Percentiles rank a stretch among this genome's conserved stretches.
Conservation (phyloP, 208 protist genomes). For the Polymyxa betae region DNA sequence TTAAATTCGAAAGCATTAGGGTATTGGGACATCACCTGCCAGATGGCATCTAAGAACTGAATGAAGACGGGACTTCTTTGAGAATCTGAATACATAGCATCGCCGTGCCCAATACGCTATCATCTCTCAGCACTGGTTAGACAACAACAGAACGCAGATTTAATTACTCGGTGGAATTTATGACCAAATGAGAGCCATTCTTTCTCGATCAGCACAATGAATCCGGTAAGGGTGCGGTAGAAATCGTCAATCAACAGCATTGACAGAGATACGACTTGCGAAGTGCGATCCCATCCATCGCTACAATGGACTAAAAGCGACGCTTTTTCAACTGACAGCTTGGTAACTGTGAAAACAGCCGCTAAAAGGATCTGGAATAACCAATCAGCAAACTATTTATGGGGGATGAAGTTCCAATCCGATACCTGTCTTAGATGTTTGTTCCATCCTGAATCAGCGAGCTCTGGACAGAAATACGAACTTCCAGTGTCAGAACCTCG, state of each 20-base stretch:
- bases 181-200: constrained; percentile 92
- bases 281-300: constrained; percentile 94
- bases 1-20: constrained; percentile 74
- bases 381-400: neutral
- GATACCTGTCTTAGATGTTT: constrained; percentile 1
- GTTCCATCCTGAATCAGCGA: constrained; percentile 7
- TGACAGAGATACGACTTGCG: constrained; percentile 81
- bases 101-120: neutral
- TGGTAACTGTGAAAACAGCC: neutral
- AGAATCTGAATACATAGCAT: neutral
- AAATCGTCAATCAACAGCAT: constrained; percentile 88
- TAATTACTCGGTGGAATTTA: constrained; percentile 73
- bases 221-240: constrained; percentile 85
- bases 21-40: constrained; percentile 68
- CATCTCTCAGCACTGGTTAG: constrained; percentile 49
- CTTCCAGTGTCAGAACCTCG: no score
- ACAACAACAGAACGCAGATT: neutral
- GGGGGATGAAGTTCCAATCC: neutral
- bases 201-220: constrained; percentile 85
- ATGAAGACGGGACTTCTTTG: constrained; percentile 70
- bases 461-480: neutral
- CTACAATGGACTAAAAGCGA: constrained; percentile 75
- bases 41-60: constrained; percentile 76
- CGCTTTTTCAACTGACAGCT: neutral
- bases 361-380: neutral